Base-by-base conservation (phyloP, 2,329 filamentous ascomycete genomes). In the Epichloe scottii region DNA sequence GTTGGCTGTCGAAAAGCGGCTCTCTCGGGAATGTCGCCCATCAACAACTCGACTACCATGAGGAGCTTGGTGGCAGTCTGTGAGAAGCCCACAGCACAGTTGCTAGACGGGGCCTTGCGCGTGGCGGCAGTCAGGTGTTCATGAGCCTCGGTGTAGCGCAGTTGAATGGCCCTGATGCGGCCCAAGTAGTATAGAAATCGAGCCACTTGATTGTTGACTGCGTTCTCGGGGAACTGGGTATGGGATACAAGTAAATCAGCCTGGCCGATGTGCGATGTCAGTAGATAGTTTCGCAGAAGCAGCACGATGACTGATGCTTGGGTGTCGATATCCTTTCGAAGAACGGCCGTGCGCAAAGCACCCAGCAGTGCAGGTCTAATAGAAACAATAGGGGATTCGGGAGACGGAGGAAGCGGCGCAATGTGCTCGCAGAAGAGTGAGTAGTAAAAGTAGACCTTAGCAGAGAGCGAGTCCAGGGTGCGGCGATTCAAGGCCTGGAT, bases 381-480 rank as follows among this genome's bases (percentile, higher is more conserved):
- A 40, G 84, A 78, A 55, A 96, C 87, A 58, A 95, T 81, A 3
- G 89, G 85, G 6, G 90, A 95, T 62, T 88, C 84, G 51, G 89
- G 85, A 49, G 90, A 96, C 23, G 91, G 90, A 43, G 93, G 87
- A 56, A 91, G 80, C 21, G 91, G 90, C 54, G 83, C 81, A 55
- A 94, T 79, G 68, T 94, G 84, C 76, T 98, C 93, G 71, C 85
- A 89, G 75, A 97, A 97, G 60, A 97, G 77, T 23, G 89, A 89
- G 71, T 89, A 95, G 76, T 98, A 98, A 71, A 96, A 97, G 77
- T 96, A 98, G 56, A 91, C 89, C 70, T 94, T 94, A 57, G 91
- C 89, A 53, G 90, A 87, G 53, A 98, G 81, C 47, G 90, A 89
- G 68, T 98, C 93, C 55, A 98, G 75, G 23, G 93, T 97, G 60